phyloP scores from a whole-genome alignment of 768 basidiomycete species.

The Kwoniella newhampshirensis region DNA sequence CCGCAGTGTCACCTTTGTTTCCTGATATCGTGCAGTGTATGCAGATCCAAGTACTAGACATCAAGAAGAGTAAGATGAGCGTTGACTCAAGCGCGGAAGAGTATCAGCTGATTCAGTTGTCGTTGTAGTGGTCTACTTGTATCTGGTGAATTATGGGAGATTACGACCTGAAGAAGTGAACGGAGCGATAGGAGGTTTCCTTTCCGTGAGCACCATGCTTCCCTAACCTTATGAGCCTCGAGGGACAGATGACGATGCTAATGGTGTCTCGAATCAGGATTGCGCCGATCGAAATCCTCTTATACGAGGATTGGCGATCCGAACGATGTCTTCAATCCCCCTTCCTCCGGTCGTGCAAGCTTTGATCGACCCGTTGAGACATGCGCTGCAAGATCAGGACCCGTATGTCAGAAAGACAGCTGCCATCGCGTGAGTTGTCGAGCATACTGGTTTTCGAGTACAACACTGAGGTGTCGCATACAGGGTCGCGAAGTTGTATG shows the following conservation, averaged over 20 bases:
- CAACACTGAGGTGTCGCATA: slow-evolving; percentile 9
- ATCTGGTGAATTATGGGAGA: slow-evolving; percentile 93
- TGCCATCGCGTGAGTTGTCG: slow-evolving; percentile 62
- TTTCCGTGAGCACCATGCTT: slow-evolving; percentile 62
- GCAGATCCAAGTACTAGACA: slow-evolving; percentile 90
- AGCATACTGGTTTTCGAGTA: neutral
- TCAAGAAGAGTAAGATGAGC: slow-evolving; percentile 85
- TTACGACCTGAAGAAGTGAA: slow-evolving; percentile 91
- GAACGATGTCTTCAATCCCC: slow-evolving; percentile 99
- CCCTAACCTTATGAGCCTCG: neutral
- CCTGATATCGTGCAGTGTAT: slow-evolving; percentile 94
- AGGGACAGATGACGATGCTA: neutral
- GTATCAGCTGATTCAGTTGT: slow-evolving; percentile 1
- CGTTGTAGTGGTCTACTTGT: slow-evolving; percentile 90
- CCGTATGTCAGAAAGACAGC: slow-evolving; percentile 99
- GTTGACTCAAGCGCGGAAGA: neutral
- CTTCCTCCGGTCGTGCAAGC: slow-evolving; percentile 79
- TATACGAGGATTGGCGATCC: slow-evolving; percentile 92
- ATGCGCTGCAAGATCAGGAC: slow-evolving; percentile 88
- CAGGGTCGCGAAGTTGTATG: slow-evolving; percentile 92
- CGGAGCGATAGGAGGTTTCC: slow-evolving; percentile 83
- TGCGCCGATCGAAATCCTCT: slow-evolving; percentile 94
- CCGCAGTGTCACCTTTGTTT: slow-evolving; percentile 85
- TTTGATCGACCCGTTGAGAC: slow-evolving; percentile 82
- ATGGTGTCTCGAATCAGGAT: too few relatives aligned